Evolutionary conservation across 176 grass and related monocot genomes (phyloP).

Genomic region (Lolium perenne): DNA sequence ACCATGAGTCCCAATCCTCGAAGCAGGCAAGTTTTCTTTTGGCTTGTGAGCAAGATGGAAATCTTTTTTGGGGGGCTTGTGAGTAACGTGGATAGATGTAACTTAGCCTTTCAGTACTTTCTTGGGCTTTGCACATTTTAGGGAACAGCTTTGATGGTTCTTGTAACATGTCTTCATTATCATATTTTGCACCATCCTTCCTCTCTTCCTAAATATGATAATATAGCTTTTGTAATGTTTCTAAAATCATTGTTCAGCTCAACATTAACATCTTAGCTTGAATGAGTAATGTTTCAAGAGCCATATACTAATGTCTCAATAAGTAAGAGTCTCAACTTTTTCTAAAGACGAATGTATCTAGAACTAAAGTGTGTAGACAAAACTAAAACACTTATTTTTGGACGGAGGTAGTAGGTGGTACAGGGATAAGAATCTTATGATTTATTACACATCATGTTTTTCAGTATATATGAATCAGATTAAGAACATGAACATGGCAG

Average conservation of each 20-base stretch:
- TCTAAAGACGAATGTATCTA: too few species aligned
- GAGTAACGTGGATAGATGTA: slow-evolving; percentile 17
- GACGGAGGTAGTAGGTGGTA: neutral
- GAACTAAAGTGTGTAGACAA: too few species aligned
- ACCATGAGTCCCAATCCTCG: slow-evolving; percentile 86
- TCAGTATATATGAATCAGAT: slow-evolving; percentile 10
- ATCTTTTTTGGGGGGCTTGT: neutral
- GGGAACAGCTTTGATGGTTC: slow-evolving; percentile 20
- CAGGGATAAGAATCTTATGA: slow-evolving; percentile 11
- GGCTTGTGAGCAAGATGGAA: slow-evolving; percentile 3
- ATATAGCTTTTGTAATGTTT: neutral
- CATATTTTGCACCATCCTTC: slow-evolving; percentile 16
- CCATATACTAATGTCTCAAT: neutral
- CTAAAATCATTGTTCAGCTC: neutral
- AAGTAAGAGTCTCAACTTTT: too few species aligned
- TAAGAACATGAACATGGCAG: slow-evolving; percentile 26
- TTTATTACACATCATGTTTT: slow-evolving; percentile 11
- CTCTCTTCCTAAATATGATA: slow-evolving; percentile 19
- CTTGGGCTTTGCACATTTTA: slow-evolving; percentile 13
- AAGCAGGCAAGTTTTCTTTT: slow-evolving; percentile 80
- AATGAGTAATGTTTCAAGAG: slow-evolving; percentile 29
- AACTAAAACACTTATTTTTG: too few species aligned
- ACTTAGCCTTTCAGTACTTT: slow-evolving; percentile 22
- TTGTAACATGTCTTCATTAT: neutral
- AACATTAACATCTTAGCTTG: slow-evolving; percentile 15